Base-by-base conservation (phyloP, 2,329 filamentous ascomycete species). In the Pseudogymnoascus sp. region DNA sequence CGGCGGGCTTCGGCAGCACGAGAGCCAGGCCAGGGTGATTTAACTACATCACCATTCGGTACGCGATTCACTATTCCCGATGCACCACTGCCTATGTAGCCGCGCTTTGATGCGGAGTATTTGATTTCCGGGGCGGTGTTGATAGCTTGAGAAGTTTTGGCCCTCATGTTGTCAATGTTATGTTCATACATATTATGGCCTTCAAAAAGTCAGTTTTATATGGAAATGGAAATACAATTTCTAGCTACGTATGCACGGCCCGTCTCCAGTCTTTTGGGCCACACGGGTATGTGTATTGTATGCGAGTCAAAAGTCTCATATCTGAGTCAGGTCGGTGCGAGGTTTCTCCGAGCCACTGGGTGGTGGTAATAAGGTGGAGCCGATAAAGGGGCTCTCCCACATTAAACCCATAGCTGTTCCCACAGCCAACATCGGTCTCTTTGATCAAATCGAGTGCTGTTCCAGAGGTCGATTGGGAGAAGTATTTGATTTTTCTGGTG, bases 1-100 rank as follows among this genome's bases (percentile, higher is more conserved):
- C 33, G 65, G 63, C 63, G 65, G 63, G 41, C 49, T 35, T 65
- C 43, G 14, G 61, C 59, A 14, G 16, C 41, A 21, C 37, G 31
- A 26, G 23, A 55, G 23, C 62, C 64, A 29, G 65, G 62, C 64
- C 64, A 67, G 58, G 66, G 65, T 23, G 64, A 64, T 60, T 67
- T 68, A 11, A 64, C 19, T 45, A 68, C 62, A 19, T 63, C 45
- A 38, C 64, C 64, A 21, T 21, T 63, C 12, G 62, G 26, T 39
- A 63, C 59, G 37, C 62, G 60, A 26, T 67, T 64, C 1, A 66
- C 39, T 35, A 66, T 60, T 14, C 65, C 66, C 33, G 66, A 62
- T 39, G 63, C 65, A 16, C 66, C 65, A 14, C 63, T 41, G 31
- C 52, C 37, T 43, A 65, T 58, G 41, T 31, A 33, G 4, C 60